Base-by-base conservation (phyloP, 306 rosid genomes). In the Oxytropis ochrocephala region DNA sequence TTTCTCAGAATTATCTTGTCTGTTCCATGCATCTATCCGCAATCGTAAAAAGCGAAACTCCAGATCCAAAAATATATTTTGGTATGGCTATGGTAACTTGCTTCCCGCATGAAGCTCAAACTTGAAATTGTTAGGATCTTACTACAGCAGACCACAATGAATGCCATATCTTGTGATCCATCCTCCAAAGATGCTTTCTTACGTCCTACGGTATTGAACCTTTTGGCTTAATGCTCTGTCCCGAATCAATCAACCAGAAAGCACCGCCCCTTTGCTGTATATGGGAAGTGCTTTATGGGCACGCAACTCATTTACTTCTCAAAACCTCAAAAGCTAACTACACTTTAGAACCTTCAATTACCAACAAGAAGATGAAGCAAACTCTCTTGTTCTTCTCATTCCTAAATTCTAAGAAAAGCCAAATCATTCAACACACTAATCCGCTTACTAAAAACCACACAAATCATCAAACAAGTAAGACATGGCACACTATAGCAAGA, bases 101-200 rank as follows among this genome's bases (percentile, higher is more conserved):
- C 89, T 86, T 78, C 96, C 92, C 10, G 97, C 96, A 53, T 91
- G 97, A 74, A 91, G 82, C 81, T 88, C 97, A 85, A 91, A 91
- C 84, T 91, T 91, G 88, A 88, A 67, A 89, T 84, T 18, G 89
- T 88, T 49, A 91, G 93, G 74, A 91, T 91, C 83, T 91, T 91
- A 84, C 93, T 91, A 71, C 96, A 91, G 85, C 97, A 91, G 70
- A n/a, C 89, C 89, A 57, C 96, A 91, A 44, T 91, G 97, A 82
- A 88, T 85, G 58, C 97, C 97, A 24, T 91, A 96, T 75, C 91
- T 79, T 61, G 96, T 88, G 78, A 91, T 84, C 97, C 97, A 91
- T 29, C 97, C 81, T 91, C 97, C 67, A 83, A 79, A 88, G 83
- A 70, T 55, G 81, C 93, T 38, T 82, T 78, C 19, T 89, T 91